Evolutionary conservation across 306 rosid species (phyloP).

Genomic region (Prunus armeniaca): DNA sequence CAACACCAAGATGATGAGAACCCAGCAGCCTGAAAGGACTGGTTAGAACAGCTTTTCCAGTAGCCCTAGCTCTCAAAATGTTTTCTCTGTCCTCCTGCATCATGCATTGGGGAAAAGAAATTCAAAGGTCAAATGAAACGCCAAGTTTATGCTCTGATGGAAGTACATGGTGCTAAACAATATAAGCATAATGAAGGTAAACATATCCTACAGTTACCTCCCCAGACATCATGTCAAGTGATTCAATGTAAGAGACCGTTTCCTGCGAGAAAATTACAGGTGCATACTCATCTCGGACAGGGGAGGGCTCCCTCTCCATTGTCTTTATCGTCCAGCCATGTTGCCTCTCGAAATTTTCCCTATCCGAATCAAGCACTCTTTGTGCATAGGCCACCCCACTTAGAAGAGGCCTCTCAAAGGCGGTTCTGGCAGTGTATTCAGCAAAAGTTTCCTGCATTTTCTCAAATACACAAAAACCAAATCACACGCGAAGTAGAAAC

Average conservation of each 20-base stretch:
- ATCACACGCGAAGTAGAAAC: background rate
- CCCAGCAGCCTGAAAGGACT: constrained; percentile 87
- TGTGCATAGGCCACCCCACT: constrained; percentile 98
- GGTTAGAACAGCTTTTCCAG: constrained; percentile 97
- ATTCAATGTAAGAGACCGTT: constrained; percentile 83
- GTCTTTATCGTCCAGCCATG: constrained; percentile 95
- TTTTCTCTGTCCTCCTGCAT: constrained; percentile 92
- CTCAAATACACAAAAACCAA: constrained; percentile 6
- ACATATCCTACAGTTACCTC: constrained; percentile 52
- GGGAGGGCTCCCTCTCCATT: constrained; percentile 79
- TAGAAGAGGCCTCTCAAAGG: constrained; percentile 90
- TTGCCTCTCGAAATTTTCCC: constrained; percentile 71
- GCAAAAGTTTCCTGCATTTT: constrained; percentile 84
- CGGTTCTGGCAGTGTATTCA: constrained; percentile 89
- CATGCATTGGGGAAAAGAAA: constrained; percentile 14
- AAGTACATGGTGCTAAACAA: background rate
- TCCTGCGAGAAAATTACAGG: constrained; percentile 92
- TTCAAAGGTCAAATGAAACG: constrained; percentile 8
- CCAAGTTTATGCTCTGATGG: background rate
- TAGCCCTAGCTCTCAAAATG: constrained; percentile 94
- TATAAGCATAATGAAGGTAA: constrained; percentile 6
- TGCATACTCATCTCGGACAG: constrained; percentile 86
- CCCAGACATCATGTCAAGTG: constrained; percentile 99
- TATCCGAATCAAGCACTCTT: constrained; percentile 70
- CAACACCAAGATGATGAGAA: constrained; percentile 99